Evolutionary conservation across 768 basidiomycete genomes (phyloP), one percentile per base, ranked within the genome.

Genomic region (Tephrocybe sp.): DNA sequence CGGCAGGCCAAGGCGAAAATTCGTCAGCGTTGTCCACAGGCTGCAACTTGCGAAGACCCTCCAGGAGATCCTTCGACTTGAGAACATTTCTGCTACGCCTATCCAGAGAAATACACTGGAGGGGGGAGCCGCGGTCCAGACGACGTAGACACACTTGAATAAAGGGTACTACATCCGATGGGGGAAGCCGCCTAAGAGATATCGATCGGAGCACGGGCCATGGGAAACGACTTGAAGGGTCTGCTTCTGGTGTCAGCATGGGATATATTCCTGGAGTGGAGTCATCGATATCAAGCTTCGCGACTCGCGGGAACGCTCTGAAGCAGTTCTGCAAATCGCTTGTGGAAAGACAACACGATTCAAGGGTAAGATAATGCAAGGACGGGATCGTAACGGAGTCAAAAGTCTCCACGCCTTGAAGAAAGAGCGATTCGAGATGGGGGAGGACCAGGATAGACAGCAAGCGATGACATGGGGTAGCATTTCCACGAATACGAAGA

Each of bases 401-500:
- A 41, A 77, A 72, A 3, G 60, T 57, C 30, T 71, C 69, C 2
- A 75, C 49, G 15, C 63, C 59, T 8, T 69, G 67, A 23, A 79
- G 65, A 26, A 62, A 57, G 4, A 77, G 58, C 1, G 65, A 60
- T 48, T 73, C 66, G 21, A 78, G 67, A 15, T 56, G 55, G 3
- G 74, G 72, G 46, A 70, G 57, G n/a, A 58, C 51, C 41, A 79
- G 54, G 34, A 73, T 59, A n/a, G 69, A 63, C 32, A 72, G 53
- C n/a, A 72, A 55, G 37, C 67, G 69, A 55, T 67, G 65, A 24
- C 68, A 53, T 10, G 67, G 64, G 9, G 67, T 67, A 37, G 60
- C 65, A 14, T 65, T 65, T 6, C 72, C 72, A 23, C 72, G 70
- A 18, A 76, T 65, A 18, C 78, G 75, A n/a, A 79, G 63, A 23